Conservation (phyloP, 768 basidiomycete genomes). For the Myochromella boudieri region DNA sequence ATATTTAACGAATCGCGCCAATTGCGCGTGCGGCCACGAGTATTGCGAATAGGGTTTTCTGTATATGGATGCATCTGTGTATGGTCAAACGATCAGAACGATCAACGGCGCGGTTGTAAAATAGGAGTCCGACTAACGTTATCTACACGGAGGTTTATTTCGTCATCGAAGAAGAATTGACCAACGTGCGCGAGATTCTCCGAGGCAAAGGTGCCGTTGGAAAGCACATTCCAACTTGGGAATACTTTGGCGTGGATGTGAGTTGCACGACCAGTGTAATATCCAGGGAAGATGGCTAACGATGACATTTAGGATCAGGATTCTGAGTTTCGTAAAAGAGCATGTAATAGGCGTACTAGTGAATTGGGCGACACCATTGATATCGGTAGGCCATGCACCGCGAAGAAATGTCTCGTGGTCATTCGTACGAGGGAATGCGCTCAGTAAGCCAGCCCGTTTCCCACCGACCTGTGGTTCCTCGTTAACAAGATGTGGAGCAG, state of each 20-base stretch:
- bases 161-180: constrained; percentile 60
- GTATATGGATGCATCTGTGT: constrained; percentile 52
- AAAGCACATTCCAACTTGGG: constrained; percentile 43
- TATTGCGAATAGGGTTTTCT: constrained; percentile 47
- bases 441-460: constrained; percentile 39
- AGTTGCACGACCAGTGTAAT: constrained; percentile 56
- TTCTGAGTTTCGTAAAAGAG: background rate
- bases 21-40: constrained; percentile 49
- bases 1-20: constrained; percentile 54
- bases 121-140: constrained; percentile 28
- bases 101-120: too few species aligned
- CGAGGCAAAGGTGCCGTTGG: constrained; percentile 46
- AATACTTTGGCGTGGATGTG: constrained; percentile 58
- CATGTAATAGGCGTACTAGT: constrained; percentile 36
- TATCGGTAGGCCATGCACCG: constrained; percentile 55
- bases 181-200: constrained; percentile 46
- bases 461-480: constrained; percentile 50
- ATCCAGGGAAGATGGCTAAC: constrained; percentile 53
- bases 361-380: constrained; percentile 53
- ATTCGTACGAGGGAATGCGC: constrained; percentile 43
- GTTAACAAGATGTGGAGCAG: constrained; percentile 39
- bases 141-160: constrained; percentile 46
- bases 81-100: too few species aligned
- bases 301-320: background rate
- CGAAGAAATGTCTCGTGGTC: constrained; percentile 47